Conservation (phyloP, 805 yeast species). For the Ogataea methylovora region DNA sequence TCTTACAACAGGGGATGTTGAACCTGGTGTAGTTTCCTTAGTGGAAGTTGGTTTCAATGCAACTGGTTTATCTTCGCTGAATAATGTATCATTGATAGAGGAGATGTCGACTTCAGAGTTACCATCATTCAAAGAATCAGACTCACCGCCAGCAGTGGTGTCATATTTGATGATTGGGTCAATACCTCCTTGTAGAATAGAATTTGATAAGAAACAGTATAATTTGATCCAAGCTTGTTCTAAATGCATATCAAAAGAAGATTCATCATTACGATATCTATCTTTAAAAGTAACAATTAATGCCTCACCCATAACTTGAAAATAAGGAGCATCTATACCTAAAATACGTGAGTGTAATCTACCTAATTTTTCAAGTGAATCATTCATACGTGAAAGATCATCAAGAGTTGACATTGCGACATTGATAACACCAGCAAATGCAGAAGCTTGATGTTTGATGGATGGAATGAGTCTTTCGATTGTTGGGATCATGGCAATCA, state of each 20-base stretch:
- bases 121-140: not conserved
- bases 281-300: conserved; percentile 61
- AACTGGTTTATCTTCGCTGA: not conserved
- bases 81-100: not conserved
- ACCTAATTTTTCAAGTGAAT: conserved; percentile 54
- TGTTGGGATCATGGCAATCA: conserved; percentile 51
- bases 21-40: too few relatives aligned
- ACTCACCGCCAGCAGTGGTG: not conserved
- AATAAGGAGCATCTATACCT: conserved; percentile 63
- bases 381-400: conserved; percentile 47
- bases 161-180: conserved; percentile 36
- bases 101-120: not conserved
- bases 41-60: too few relatives aligned
- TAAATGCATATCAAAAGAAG: conserved; percentile 46
- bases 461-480: conserved; percentile 66
- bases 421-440: conserved; percentile 73
- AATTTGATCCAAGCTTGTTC: conserved; percentile 68
- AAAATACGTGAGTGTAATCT: conserved; percentile 70
- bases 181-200: conserved; percentile 53
- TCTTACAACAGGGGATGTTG: too few relatives aligned
- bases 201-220: conserved; percentile 61
- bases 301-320: conserved; percentile 69
- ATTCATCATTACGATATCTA: conserved; percentile 33
- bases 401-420: conserved; percentile 61
- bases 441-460: conserved; percentile 68